These are phyloP conservation scores for Graphiopsis chlorocephala DNA, from an alignment of 2,329 filamentous ascomycete species.

Conservation along the genomic window DNA sequence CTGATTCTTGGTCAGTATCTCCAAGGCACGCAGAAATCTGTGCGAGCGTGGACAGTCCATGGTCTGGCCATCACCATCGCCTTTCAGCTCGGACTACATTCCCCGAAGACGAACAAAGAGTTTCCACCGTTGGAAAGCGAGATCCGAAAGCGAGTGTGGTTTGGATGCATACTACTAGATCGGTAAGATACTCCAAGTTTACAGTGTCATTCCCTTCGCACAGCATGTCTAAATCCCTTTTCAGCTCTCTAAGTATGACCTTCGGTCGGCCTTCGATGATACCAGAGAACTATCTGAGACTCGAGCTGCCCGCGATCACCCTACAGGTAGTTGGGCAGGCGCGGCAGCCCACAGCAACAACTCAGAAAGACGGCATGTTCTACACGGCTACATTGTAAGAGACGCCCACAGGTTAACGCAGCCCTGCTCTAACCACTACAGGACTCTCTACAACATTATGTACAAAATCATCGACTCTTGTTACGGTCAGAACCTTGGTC, in stretches of 20 bases:
- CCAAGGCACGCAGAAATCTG: slow-evolving; percentile 53
- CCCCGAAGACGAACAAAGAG: slow-evolving; percentile 19
- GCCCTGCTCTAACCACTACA: not conserved
- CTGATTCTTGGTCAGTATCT: slow-evolving; percentile 52
- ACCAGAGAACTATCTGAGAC: slow-evolving; percentile 1
- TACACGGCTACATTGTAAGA: not conserved
- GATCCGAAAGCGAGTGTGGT: slow-evolving; percentile 4
- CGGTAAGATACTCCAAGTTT: not conserved
- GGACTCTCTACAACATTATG: not conserved
- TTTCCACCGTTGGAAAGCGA: not conserved
- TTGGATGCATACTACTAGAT: not conserved
- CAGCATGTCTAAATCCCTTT: not conserved
- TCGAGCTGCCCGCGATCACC: not conserved
- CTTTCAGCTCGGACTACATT: slow-evolving; percentile 53
- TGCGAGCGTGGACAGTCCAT: slow-evolving; percentile 55
- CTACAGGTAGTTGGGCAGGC: not conserved
- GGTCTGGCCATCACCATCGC: slow-evolving; percentile 53
- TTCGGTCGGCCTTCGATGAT: slow-evolving; percentile 4
- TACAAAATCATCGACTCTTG: slow-evolving; percentile 2
- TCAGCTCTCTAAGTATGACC: slow-evolving; percentile 1
- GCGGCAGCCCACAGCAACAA: not conserved
- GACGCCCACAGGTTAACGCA: not conserved
- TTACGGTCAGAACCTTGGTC: not conserved
- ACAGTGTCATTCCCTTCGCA: not conserved
- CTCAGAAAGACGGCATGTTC: not conserved